Evolutionary conservation across 2,329 filamentous ascomycete genomes (phyloP), one percentile per base, ranked within the genome.

Genomic region (Fusarium marasasianum): DNA sequence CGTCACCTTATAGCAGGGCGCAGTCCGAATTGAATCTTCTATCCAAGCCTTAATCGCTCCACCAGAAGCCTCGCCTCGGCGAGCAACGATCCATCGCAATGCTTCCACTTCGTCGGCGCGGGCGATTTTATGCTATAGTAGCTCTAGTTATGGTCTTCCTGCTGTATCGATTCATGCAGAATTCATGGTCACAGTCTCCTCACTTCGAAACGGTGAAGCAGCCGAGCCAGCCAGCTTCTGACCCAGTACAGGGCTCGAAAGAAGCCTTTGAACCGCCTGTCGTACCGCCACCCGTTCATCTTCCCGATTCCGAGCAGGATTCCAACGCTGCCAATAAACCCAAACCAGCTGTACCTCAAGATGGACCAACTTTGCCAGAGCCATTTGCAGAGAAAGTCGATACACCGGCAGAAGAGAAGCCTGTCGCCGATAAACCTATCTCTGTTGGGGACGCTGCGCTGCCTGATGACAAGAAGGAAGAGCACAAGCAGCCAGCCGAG

Each of bases 71-170:
- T 79, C 76, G 75, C 76, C 50, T 65, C 61, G 71, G 76, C 77
- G 78, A 79, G 75, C 73, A 56, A 68, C 71, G 56, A 69, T 55
- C 58, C 48, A 53, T 65, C 59, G 67, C 47, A 74, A 81, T 77
- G 76, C 90, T 92, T 87, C 81, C 89, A 18, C 72, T 74, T 66
- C 88, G 91, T 58, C 85, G 91, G 76, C 86, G 90, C 79, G 91
- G 91, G 78, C 88, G 91, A 67, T 84, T 91, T 65, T 90, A 91
- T 70, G 80, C 90, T 40, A 79, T 90, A 69, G 87, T 87, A 75
- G 86, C 90, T 62, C 81, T 88, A 70, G 79, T 91, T 64, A 81
- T 90, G 56, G 81, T 90, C 56, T 83, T 92, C 69, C 84, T 89
- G 59, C 81, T 90, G 58, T 88, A 88, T 77, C 87, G 87, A 67